Conservation (phyloP, 2,329 filamentous ascomycete species). For the Aspergillus sp. region DNA sequence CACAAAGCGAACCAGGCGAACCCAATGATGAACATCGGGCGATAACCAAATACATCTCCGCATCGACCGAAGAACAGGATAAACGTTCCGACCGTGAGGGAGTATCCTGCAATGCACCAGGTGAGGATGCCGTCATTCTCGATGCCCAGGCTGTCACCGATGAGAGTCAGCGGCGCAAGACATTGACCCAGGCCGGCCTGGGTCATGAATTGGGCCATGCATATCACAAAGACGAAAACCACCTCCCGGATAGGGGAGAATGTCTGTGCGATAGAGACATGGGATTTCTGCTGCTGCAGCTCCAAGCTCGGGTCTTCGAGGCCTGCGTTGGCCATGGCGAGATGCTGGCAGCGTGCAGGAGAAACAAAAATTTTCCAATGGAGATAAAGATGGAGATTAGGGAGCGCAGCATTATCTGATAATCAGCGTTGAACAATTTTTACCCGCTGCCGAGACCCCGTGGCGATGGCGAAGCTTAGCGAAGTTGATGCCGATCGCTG, state of each 20-base stretch:
- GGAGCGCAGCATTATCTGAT: no score
- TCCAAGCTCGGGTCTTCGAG: neutral
- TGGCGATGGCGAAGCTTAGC: no score
- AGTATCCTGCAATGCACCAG: constrained; percentile 60
- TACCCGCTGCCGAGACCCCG: no score
- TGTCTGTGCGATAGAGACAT: neutral
- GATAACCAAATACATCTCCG: constrained; percentile 39
- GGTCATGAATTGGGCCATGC: constrained; percentile 43
- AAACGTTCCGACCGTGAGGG: constrained; percentile 43
- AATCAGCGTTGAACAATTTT: no score
- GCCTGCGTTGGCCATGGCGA: no score
- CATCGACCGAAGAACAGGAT: constrained; percentile 37
- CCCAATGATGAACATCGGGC: constrained; percentile 33
- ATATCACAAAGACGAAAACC: constrained; percentile 33
- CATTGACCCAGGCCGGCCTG: constrained; percentile 49
- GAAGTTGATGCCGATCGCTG: no score
- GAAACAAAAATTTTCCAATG: no score
- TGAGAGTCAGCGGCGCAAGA: constrained; percentile 49
- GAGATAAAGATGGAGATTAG: no score
- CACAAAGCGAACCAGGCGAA: constrained; percentile 36
- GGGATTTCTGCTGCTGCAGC: neutral
- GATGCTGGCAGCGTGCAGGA: no score
- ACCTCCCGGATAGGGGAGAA: constrained; percentile 27
- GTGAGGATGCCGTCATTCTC: constrained; percentile 45
- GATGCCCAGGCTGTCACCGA: constrained; percentile 48